Conservation (phyloP, 2,329 filamentous ascomycete species). For the Chalara sp. region DNA sequence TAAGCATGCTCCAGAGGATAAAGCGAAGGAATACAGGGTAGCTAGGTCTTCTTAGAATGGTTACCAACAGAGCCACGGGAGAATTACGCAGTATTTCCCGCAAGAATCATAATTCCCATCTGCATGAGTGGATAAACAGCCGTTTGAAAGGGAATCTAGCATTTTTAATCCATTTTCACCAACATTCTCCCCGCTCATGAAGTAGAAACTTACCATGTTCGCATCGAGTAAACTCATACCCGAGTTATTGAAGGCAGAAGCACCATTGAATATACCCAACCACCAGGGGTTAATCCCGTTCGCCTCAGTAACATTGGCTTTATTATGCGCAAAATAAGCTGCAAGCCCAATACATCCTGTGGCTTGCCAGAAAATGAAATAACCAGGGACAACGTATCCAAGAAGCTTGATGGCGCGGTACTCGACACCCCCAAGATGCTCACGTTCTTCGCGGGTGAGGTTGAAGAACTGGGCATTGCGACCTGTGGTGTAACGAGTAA, state of each 20-base stretch:
- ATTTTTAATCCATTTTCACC: too few species aligned
- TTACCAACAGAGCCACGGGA: background rate
- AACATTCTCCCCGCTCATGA: too few species aligned
- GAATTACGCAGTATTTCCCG: slow-evolving; percentile 51
- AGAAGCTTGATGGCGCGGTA: slow-evolving; percentile 56
- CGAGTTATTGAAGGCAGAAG: slow-evolving; percentile 66
- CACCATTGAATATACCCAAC: slow-evolving; percentile 60
- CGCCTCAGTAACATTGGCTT: slow-evolving; percentile 37
- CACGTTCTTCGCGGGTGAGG: slow-evolving; percentile 45
- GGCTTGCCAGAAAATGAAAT: slow-evolving; percentile 53
- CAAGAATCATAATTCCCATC: slow-evolving; percentile 52
- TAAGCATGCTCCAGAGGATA: slow-evolving; percentile 46
- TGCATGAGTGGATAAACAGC: slow-evolving; percentile 34
- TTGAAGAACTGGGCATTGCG: slow-evolving; percentile 50
- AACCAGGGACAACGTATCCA: slow-evolving; percentile 51
- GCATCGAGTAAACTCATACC: slow-evolving; percentile 62
- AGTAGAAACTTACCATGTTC: slow-evolving; percentile 44
- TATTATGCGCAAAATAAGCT: slow-evolving; percentile 51
- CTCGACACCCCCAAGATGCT: slow-evolving; percentile 54
- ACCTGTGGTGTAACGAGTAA: slow-evolving; percentile 28
- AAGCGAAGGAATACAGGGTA: slow-evolving; percentile 59
- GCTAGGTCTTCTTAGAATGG: slow-evolving; percentile 4
- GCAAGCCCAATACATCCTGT: slow-evolving; percentile 52
- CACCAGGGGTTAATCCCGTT: slow-evolving; percentile 63
- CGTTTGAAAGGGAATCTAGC: slow-evolving; percentile 33